Conservation (phyloP, 768 basidiomycete species). For the Suillus tomentosus region DNA sequence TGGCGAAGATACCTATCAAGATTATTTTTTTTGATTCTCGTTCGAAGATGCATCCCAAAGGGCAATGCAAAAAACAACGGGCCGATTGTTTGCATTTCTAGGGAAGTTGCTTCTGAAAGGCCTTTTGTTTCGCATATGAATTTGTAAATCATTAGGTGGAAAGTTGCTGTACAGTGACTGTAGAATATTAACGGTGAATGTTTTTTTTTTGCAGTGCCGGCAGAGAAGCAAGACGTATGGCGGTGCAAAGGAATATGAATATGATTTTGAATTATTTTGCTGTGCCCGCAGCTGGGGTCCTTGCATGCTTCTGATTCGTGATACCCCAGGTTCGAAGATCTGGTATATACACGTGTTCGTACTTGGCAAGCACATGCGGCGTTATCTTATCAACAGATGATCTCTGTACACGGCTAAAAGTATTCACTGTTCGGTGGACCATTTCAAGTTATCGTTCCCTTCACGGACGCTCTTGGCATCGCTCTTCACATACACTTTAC, state of each 20-base stretch:
- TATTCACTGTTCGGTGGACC: background rate
- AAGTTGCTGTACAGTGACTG: background rate
- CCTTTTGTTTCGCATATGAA: background rate
- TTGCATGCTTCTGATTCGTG: background rate
- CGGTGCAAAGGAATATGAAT: background rate
- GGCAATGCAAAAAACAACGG: background rate
- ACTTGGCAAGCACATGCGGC: background rate
- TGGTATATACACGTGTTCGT: background rate
- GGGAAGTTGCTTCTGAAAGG: background rate
- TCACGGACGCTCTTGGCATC: background rate
- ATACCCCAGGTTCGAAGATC: slow-evolving; percentile 5
- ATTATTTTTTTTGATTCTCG: background rate
- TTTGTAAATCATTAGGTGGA: background rate
- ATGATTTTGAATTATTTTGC: background rate
- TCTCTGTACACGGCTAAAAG: background rate
- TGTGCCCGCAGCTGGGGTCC: background rate
- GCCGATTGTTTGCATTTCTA: background rate
- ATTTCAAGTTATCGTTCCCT: background rate
- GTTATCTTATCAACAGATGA: slow-evolving; percentile 13
- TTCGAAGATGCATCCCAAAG: background rate
- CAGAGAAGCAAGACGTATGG: background rate
- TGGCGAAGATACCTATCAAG: background rate
- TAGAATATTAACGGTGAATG: no score
- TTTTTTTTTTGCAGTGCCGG: background rate
- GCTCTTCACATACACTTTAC: slow-evolving; percentile 9